phyloP scores from a whole-genome alignment of 129 eudicot genomes.

The Saposhnikovia divaricata region DNA sequence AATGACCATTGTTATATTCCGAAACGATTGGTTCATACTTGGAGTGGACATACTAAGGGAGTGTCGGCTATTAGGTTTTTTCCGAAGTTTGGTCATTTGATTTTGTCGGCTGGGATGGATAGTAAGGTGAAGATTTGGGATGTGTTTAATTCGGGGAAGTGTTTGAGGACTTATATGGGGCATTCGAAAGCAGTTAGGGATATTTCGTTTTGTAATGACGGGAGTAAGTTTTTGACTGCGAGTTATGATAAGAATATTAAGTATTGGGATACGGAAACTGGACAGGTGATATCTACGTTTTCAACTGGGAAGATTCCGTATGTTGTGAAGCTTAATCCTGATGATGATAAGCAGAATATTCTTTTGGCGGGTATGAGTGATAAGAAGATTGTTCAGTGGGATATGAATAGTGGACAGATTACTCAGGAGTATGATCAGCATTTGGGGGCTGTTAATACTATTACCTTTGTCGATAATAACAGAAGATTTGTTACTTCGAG shows the following conservation, averaged over 20 bases:
- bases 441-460: slow-evolving; percentile 92
- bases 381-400: slow-evolving; percentile 99
- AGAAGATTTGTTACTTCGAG: slow-evolving; percentile 94
- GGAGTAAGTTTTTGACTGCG: slow-evolving; percentile 79
- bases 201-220: slow-evolving; percentile 85
- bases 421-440: slow-evolving; percentile 99
- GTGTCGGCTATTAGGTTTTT: slow-evolving; percentile 92
- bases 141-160: slow-evolving; percentile 81
- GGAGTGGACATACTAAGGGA: slow-evolving; percentile 97
- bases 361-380: slow-evolving; percentile 97
- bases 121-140: slow-evolving; percentile 95
- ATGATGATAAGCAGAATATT: slow-evolving; percentile 94
- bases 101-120: slow-evolving; percentile 95
- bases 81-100: slow-evolving; percentile 86
- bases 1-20: slow-evolving; percentile 94
- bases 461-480: slow-evolving; percentile 89
- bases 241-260: slow-evolving; percentile 92
- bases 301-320: slow-evolving; percentile 92
- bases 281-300: slow-evolving; percentile 85
- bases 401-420: slow-evolving; percentile 69
- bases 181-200: slow-evolving; percentile 87
- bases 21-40: slow-evolving; percentile 84
- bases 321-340: slow-evolving; percentile 90
- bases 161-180: slow-evolving; percentile 99
- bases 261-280: slow-evolving; percentile 98